Conservation (phyloP, 441 rosid species). For the Adansonia rubrostipa region DNA sequence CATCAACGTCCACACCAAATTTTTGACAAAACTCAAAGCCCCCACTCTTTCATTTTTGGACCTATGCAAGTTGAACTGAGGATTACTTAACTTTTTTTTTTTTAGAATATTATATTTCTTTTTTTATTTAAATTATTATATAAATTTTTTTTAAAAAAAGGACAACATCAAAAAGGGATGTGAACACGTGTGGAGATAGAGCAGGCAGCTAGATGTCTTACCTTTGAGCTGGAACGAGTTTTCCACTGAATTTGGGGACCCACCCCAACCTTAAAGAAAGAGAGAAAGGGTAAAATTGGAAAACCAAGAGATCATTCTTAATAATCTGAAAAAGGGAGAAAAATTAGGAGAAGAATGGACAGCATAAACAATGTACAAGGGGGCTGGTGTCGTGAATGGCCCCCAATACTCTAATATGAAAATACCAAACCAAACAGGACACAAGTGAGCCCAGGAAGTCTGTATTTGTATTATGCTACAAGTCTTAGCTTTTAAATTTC, state of each 20-base stretch:
- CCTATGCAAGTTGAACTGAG: neutral
- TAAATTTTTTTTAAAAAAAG: neutral
- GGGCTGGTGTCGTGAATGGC: neutral
- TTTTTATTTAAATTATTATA: neutral
- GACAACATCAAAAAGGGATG: neutral
- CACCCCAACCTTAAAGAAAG: neutral
- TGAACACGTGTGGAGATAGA: constrained; percentile 14
- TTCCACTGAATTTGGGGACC: neutral
- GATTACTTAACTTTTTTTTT: neutral
- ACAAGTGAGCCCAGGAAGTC: neutral
- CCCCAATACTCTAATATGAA: neutral
- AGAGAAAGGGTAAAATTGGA: neutral
- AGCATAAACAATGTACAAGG: neutral
- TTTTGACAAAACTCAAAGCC: neutral
- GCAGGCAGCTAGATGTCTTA: neutral
- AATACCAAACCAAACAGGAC: neutral
- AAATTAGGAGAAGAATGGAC: neutral
- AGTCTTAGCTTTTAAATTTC: no score
- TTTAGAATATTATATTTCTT: neutral
- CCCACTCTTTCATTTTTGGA: neutral
- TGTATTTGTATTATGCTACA: no score
- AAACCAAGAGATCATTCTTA: neutral
- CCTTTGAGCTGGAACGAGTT: neutral
- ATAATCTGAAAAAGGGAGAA: neutral
- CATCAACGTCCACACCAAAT: constrained; percentile 11